Evolutionary conservation across 441 rosid genomes (phyloP), one percentile per base, ranked within the genome.

Genomic region (Macaranga tanarius): DNA sequence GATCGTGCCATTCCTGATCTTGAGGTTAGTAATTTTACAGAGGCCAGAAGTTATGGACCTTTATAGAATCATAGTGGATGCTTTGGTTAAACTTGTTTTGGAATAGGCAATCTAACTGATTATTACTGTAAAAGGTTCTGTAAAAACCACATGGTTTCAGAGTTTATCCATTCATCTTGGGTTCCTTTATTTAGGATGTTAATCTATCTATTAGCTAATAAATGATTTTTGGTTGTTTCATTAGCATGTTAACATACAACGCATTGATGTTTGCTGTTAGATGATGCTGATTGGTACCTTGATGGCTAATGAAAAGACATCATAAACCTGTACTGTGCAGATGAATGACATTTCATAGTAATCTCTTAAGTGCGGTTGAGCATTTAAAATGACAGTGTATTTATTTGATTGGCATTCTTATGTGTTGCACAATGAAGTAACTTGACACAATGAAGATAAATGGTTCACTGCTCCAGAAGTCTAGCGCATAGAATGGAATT

Each of bases 1-100:
- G 98, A 95, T 73, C 96, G 89, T 74, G 86, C 94, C 54, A 87
- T 95, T 64, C 99, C 99, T 75, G 93, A 85, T 81, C 90, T 95
- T 67, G 88, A 90, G 99, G 99, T 95, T 34, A 68, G 89, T 79
- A 61, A 45, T 40, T n/a, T 60, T 66, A 1, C 62, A 38, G 59
- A 60, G 5, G 51, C 65, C 40, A n/a, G 31, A 45, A 61, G 19
- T 56, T 54, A 22, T 17, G 54, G 38, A 38, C 23, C 17, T 55
- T 77, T 34, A 34, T 5, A 34, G 38, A 34, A 34, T 34, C 51
- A 15, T 22, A 7, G 50, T 67, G 15, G 71, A 25, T 34, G n/a
- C n/a, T 19, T 59, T 58, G 34, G 2, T 20, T 59, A 10, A 22
- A 23, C 54, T 45, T 51, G 66, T 16, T 48, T 20, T 40, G 20